Evolutionary conservation across 2,329 filamentous ascomycete genomes (phyloP).

Genomic region (Periconia macrospinosa): DNA sequence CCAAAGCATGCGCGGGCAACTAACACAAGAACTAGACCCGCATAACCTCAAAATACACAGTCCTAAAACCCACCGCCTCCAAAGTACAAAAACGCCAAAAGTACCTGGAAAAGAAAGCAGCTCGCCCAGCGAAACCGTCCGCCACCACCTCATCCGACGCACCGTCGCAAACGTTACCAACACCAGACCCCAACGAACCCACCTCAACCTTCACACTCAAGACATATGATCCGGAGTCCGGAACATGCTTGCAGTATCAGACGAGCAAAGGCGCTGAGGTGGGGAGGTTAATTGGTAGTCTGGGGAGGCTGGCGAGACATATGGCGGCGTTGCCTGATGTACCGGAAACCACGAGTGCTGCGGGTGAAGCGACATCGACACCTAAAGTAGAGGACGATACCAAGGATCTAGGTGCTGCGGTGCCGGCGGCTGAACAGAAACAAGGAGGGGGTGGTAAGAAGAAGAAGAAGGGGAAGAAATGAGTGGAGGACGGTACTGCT

Average conservation of each 20-base stretch:
- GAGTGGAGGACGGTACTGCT: slow-evolving; percentile 14
- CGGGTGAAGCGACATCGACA: slow-evolving; percentile 31
- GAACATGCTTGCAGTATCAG: slow-evolving; percentile 84
- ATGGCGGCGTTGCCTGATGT: slow-evolving; percentile 56
- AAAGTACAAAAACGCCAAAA: slow-evolving; percentile 39
- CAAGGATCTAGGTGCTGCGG: slow-evolving; percentile 28
- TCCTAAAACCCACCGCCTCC: slow-evolving; percentile 51
- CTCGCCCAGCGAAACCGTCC: slow-evolving; percentile 23
- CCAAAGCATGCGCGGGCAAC: slow-evolving; percentile 5
- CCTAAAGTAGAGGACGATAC: slow-evolving; percentile 38
- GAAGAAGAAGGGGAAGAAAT: slow-evolving; percentile 57
- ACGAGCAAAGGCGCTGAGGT: slow-evolving; percentile 93
- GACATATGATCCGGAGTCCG: slow-evolving; percentile 82
- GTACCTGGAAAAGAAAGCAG: slow-evolving; percentile 31
- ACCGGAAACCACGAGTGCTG: slow-evolving; percentile 42
- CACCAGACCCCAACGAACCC: slow-evolving; percentile 27
- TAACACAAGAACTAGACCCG: slow-evolving; percentile 64
- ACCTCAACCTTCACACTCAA: slow-evolving; percentile 76
- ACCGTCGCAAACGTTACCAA: slow-evolving; percentile 33
- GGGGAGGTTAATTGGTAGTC: slow-evolving; percentile 72
- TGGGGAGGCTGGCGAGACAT: slow-evolving; percentile 73
- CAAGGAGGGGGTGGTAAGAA: slow-evolving; percentile 49
- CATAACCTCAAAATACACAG: slow-evolving; percentile 90
- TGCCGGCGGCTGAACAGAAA: slow-evolving; percentile 22
- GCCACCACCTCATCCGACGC: slow-evolving; percentile 14